A percentile compares a stretch with the other conserved stretches of the same genome.
phyloP scores from a whole-genome alignment of 495 filamentous ascomycete genomes.

The Pyronema domesticum region DNA sequence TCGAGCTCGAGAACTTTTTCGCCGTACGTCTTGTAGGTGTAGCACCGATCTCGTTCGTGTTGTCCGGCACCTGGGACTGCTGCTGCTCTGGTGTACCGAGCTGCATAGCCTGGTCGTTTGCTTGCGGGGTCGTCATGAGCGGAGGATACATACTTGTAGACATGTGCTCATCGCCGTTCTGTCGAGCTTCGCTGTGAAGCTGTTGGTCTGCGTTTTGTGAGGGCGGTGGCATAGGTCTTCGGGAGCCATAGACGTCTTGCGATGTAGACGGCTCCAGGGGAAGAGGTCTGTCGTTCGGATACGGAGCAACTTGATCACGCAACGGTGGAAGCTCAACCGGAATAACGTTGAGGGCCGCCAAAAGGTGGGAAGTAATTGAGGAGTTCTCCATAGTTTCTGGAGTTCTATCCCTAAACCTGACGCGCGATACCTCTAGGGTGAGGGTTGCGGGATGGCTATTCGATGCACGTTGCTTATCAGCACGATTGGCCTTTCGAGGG shows the following conservation, averaged over 20 bases:
- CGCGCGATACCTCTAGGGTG: no score
- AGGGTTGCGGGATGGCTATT: no score
- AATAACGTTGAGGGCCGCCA: conserved; percentile 19
- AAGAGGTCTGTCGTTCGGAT: conserved; percentile 21
- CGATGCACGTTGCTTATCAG: no score
- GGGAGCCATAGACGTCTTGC: conserved; percentile 18
- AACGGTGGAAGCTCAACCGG: conserved; percentile 14
- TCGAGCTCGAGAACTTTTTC: conserved; percentile 5
- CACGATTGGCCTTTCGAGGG: no score
- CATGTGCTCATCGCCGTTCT: background rate
- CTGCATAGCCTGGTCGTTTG: background rate
- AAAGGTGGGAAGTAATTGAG: conserved; percentile 21
- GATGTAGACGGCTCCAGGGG: conserved; percentile 19
- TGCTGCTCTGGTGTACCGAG: conserved; percentile 11
- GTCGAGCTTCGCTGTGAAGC: conserved; percentile 3
- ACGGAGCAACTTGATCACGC: conserved; percentile 17
- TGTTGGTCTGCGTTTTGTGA: conserved; percentile 9
- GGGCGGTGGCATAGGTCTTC: conserved; percentile 7
- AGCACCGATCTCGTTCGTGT: conserved; percentile 7
- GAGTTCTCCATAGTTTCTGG: background rate
- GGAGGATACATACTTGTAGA: background rate
- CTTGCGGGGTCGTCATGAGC: background rate
- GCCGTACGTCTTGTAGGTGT: conserved; percentile 9
- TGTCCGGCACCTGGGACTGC: background rate
- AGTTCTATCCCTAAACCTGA: background rate